Evolutionary conservation across 805 yeast species (phyloP).

Genomic region (Yamadazyma akitaensis): DNA sequence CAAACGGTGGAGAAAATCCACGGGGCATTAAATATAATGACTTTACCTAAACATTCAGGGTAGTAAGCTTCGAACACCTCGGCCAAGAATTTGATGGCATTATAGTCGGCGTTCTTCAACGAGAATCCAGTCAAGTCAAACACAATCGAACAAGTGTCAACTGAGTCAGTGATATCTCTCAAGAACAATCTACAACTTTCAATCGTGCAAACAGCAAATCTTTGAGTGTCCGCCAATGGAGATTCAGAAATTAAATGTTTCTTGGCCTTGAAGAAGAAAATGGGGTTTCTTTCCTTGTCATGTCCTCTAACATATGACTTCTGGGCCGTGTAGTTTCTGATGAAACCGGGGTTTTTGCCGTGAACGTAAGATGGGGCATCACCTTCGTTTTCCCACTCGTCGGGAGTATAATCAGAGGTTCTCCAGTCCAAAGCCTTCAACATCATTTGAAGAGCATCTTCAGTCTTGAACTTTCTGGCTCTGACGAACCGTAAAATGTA

Average conservation of each 20-base stretch:
- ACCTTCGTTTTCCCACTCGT: constrained; percentile 62
- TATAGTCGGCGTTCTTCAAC: constrained; percentile 88
- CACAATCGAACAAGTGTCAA: constrained; percentile 61
- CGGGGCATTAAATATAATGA: constrained; percentile 91
- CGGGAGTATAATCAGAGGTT: constrained; percentile 53
- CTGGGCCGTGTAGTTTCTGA: constrained; percentile 56
- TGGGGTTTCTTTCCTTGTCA: constrained; percentile 73
- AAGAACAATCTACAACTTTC: constrained; percentile 79
- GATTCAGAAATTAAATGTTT: constrained; percentile 56
- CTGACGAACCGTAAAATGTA: constrained; percentile 70
- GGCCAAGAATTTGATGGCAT: constrained; percentile 85
- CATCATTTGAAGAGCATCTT: constrained; percentile 66
- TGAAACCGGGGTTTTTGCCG: constrained; percentile 42
- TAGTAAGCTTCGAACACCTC: constrained; percentile 92
- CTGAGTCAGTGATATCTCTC: constrained; percentile 53
- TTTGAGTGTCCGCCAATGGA: constrained; percentile 65
- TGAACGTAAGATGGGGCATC: constrained; percentile 58
- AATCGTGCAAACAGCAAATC: constrained; percentile 70
- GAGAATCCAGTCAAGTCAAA: constrained; percentile 87
- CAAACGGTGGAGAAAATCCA: constrained; percentile 94
- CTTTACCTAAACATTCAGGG: constrained; percentile 85
- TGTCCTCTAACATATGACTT: constrained; percentile 74
- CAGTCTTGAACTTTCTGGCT: constrained; percentile 83
- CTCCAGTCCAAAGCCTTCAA: constrained; percentile 79
- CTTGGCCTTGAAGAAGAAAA: constrained; percentile 77